A percentile compares a stretch with the other conserved stretches of the same genome.
Evolutionary conservation across 2,329 filamentous ascomycete genomes (phyloP).

Genomic region (Calonectria naviculata): DNA sequence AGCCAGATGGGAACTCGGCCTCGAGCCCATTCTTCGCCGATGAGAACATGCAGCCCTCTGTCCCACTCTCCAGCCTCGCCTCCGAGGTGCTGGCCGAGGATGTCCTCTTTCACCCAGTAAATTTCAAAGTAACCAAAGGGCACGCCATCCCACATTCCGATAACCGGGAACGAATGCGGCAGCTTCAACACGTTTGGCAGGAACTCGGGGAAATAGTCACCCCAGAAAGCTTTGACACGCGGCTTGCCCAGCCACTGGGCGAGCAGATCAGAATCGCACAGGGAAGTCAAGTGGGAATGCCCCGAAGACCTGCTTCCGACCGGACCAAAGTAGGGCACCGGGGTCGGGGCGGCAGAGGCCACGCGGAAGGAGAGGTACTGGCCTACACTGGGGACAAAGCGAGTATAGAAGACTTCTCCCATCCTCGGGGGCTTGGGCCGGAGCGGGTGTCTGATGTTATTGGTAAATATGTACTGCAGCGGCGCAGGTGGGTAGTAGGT

Average conservation of each 20-base stretch:
- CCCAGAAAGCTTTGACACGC: constrained; percentile 89
- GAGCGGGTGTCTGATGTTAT: constrained; percentile 84
- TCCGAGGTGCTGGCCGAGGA: constrained; percentile 75
- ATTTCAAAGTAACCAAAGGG: constrained; percentile 98
- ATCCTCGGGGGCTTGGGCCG: constrained; percentile 90
- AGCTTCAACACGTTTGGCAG: constrained; percentile 73
- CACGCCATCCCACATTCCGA: constrained; percentile 93
- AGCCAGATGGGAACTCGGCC: constrained; percentile 87
- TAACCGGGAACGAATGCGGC: constrained; percentile 86
- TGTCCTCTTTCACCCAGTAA: constrained; percentile 97
- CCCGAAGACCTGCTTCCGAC: constrained; percentile 53
- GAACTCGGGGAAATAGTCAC: constrained; percentile 73
- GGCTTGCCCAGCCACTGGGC: constrained; percentile 91
- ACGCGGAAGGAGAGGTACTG: constrained; percentile 93
- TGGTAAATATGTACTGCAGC: constrained; percentile 82
- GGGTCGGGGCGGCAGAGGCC: constrained; percentile 74
- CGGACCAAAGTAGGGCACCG: constrained; percentile 74
- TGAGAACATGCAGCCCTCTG: constrained; percentile 85
- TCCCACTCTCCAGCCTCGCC: constrained; percentile 82
- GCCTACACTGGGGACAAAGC: constrained; percentile 83
- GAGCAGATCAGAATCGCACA: constrained; percentile 71
- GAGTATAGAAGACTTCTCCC: constrained; percentile 90
- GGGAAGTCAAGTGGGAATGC: constrained; percentile 52
- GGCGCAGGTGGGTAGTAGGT: constrained; percentile 91
- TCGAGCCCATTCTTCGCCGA: constrained; percentile 93